Percentiles rank a stretch among this genome's conserved stretches.
Evolutionary conservation across 2,329 filamentous ascomycete genomes (phyloP).

Genomic region (Lanzia echinophila): DNA sequence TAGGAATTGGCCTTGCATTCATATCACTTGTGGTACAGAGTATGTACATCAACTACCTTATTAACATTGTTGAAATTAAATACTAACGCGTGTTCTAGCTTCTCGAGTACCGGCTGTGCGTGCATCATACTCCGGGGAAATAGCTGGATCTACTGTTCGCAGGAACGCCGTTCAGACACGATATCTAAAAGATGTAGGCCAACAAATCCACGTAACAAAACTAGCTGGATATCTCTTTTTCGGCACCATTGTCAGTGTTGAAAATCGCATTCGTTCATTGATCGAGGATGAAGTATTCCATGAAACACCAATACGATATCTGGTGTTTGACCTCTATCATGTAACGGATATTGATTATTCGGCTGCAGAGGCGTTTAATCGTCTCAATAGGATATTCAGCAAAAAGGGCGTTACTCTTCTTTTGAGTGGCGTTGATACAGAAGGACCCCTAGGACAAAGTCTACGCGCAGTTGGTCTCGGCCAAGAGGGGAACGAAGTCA

Average conservation of each 20-base stretch:
- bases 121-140: constrained; percentile 81
- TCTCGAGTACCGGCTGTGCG: constrained; percentile 84
- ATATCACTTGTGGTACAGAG: constrained; percentile 83
- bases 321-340: constrained; percentile 81
- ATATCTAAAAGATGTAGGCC: constrained; percentile 77
- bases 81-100: constrained; percentile 30
- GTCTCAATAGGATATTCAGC: constrained; percentile 77
- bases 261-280: constrained; percentile 75
- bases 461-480: constrained; percentile 79
- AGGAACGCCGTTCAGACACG: constrained; percentile 83
- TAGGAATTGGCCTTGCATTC: constrained; percentile 88
- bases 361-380: constrained; percentile 88
- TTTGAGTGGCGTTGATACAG: constrained; percentile 73
- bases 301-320: constrained; percentile 74
- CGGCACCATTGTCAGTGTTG: constrained; percentile 91
- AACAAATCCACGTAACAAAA: constrained; percentile 87
- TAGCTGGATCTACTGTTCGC: constrained; percentile 86
- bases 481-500: constrained; percentile 64
- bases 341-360: constrained; percentile 95
- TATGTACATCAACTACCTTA: no score
- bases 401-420: constrained; percentile 74
- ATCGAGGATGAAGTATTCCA: constrained; percentile 78
- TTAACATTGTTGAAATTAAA: neutral
- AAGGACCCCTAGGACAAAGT: constrained; percentile 68
- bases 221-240: constrained; percentile 96